Evolutionary conservation across 2,329 filamentous ascomycete species (phyloP).

Genomic region (Polychaeton citri): DNA sequence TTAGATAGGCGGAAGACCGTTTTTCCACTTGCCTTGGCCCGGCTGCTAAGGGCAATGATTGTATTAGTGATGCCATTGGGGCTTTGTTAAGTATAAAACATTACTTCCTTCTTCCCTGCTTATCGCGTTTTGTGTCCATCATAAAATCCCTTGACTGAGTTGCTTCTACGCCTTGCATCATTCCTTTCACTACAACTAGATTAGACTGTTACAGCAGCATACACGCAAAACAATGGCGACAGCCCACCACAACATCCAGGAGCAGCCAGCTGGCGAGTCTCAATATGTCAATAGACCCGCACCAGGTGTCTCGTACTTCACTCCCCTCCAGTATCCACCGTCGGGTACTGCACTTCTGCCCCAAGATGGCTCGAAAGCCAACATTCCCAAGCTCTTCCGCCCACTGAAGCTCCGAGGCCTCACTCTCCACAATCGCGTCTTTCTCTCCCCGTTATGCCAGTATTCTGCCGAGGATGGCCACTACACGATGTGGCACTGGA

Average conservation of each 20-base stretch:
- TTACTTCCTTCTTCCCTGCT: no score
- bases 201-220: no score
- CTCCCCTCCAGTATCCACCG: constrained; percentile 31
- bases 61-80: no score
- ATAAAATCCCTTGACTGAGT: no score
- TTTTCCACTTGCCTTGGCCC: no score
- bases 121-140: no score
- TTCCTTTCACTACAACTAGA: no score
- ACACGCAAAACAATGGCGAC: constrained; percentile 2
- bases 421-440: constrained; percentile 56
- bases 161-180: no score
- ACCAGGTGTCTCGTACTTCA: constrained; percentile 34
- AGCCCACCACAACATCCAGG: constrained; percentile 18
- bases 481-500: constrained; percentile 66
- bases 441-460: constrained; percentile 52
- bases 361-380: constrained; percentile 32
- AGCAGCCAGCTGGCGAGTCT: constrained; percentile 16
- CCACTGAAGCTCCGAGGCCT: constrained; percentile 44
- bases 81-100: no score
- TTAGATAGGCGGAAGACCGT: no score
- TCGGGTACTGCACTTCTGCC: constrained; percentile 34
- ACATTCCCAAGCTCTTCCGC: constrained; percentile 46
- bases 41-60: no score
- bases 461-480: constrained; percentile 58
- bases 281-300: constrained; percentile 29